phyloP scores from a whole-genome alignment of 2,329 filamentous ascomycete genomes.

The Neonectria magnoliae region DNA sequence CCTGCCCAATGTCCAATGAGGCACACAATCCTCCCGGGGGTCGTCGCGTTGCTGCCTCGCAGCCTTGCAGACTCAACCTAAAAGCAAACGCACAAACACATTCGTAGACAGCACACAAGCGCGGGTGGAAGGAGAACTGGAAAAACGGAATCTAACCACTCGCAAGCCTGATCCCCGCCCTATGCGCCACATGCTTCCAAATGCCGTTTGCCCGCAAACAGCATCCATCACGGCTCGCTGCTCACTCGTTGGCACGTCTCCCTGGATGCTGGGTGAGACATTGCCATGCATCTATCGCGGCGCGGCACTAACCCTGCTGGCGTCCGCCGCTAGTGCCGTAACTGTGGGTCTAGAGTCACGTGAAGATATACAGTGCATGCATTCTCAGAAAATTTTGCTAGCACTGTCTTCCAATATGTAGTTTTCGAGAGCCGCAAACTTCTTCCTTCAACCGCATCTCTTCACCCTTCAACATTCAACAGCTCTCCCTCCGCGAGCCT shows the following conservation, averaged over 20 bases:
- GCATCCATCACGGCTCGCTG: conserved; percentile 8
- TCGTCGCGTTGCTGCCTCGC: neutral
- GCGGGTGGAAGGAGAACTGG: neutral
- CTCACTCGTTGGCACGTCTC: neutral
- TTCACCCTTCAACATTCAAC: conserved; percentile 26
- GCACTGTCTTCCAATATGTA: conserved; percentile 50
- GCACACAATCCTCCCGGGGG: neutral
- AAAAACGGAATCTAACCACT: neutral
- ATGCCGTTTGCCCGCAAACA: conserved; percentile 4
- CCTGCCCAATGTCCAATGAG: conserved; percentile 5
- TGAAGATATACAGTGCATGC: conserved; percentile 40
- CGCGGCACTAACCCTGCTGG: conserved; percentile 24
- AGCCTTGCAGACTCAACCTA: neutral
- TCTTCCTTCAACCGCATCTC: conserved; percentile 29
- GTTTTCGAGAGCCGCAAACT: conserved; percentile 32
- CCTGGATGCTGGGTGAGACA: conserved; percentile 17
- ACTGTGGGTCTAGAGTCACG: conserved; percentile 35
- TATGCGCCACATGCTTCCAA: conserved; percentile 15
- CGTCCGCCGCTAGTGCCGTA: conserved; percentile 35
- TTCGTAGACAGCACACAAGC: neutral
- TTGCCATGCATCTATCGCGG: conserved; percentile 43
- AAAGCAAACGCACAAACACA: neutral
- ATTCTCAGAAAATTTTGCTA: conserved; percentile 39
- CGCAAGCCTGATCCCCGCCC: conserved; percentile 3
- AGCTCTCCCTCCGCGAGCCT: conserved; percentile 10